Percentiles rank a stretch among this genome's conserved stretches.
phyloP scores from a whole-genome alignment of 2,329 filamentous ascomycete species.

The Leptoxyphium fumago region DNA sequence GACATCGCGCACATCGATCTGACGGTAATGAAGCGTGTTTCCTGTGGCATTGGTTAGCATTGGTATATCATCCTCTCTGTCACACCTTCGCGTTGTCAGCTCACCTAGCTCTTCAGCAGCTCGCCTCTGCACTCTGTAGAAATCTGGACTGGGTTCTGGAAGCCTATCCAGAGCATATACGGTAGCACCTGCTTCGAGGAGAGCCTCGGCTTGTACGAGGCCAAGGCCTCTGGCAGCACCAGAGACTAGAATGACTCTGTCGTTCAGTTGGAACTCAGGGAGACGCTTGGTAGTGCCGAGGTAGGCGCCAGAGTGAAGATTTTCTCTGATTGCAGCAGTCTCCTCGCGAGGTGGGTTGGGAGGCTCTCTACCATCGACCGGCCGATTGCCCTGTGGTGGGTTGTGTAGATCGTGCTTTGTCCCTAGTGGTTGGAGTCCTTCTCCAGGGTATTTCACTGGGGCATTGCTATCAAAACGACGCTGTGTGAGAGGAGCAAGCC shows the following conservation, averaged over 20 bases:
- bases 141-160: constrained; percentile 43
- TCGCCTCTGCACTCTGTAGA: constrained; percentile 48
- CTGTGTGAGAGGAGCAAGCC: neutral
- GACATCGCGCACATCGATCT: constrained; percentile 66
- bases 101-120: constrained; percentile 47
- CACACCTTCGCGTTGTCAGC: neutral
- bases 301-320: constrained; percentile 15
- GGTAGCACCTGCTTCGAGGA: constrained; percentile 60
- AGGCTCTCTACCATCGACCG: constrained; percentile 14
- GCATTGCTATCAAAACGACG: neutral
- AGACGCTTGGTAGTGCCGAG: constrained; percentile 31
- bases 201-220: constrained; percentile 56
- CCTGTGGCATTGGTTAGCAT: constrained; percentile 5
- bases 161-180: constrained; percentile 55
- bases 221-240: constrained; percentile 60
- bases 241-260: constrained; percentile 56
- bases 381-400: constrained; percentile 17
- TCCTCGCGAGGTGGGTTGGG: constrained; percentile 19
- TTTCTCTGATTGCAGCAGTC: constrained; percentile 16
- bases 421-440: neutral
- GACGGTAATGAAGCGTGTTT: constrained; percentile 56
- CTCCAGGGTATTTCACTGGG: neutral
- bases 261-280: constrained; percentile 61
- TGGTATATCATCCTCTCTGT: neutral
- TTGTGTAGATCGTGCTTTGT: constrained; percentile 15